Evolutionary conservation across 164 flowering plant species (phyloP).

Genomic region (Cinnamomum micranthum): DNA sequence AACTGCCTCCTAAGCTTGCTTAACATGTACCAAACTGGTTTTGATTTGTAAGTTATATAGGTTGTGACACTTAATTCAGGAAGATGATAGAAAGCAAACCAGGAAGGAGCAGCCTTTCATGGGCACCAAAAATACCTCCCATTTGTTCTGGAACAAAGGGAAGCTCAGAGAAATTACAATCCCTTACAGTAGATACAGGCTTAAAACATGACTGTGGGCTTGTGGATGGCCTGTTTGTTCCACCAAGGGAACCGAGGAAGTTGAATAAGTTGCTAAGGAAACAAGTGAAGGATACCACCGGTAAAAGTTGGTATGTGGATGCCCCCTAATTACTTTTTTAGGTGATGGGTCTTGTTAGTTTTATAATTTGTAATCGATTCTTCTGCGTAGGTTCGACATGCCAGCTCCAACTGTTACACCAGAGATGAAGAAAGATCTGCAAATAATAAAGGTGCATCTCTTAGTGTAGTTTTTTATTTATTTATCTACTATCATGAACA

Average conservation of each 20-base stretch:
- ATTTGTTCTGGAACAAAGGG: constrained; percentile 15
- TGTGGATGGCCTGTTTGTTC: constrained; percentile 76
- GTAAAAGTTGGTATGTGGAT: constrained; percentile 52
- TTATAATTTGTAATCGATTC: not conserved
- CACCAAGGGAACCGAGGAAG: constrained; percentile 68
- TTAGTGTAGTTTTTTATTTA: not conserved
- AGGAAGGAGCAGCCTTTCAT: constrained; percentile 44
- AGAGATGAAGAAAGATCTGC: constrained; percentile 76
- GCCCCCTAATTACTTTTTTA: not conserved
- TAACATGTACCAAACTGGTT: too few species aligned
- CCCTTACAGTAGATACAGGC: constrained; percentile 15
- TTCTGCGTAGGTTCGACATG: constrained; percentile 78
- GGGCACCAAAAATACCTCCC: constrained; percentile 60
- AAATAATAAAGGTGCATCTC: constrained; percentile 63
- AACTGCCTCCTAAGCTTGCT: too few species aligned
- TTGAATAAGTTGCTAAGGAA: constrained; percentile 57
- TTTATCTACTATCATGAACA: not conserved
- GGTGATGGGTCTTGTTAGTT: not conserved
- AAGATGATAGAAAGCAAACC: constrained; percentile 38
- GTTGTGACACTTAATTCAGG: not conserved
- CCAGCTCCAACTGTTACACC: constrained; percentile 83
- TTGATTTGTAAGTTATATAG: too few species aligned
- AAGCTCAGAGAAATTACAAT: constrained; percentile 12
- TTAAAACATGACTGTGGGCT: constrained; percentile 53
- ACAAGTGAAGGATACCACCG: constrained; percentile 78